These are phyloP conservation scores for Morella rubra DNA, from an alignment of 306 rosid genomes.

Conservation along the genomic window DNA sequence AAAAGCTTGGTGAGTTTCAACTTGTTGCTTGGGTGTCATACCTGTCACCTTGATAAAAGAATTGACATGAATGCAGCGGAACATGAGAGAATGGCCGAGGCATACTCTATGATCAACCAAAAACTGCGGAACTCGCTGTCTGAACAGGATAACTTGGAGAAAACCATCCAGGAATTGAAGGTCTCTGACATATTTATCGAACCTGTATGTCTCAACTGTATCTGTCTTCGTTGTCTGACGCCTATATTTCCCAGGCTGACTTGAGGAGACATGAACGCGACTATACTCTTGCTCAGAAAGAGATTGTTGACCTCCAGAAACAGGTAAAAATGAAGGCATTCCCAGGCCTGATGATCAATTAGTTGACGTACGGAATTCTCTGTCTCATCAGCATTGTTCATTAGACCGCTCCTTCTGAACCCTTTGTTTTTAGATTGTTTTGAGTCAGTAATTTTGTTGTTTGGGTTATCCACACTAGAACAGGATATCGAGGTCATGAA, in stretches of 20 bases:
- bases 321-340: constrained; percentile 53
- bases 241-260: constrained; percentile 55
- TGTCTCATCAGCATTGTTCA: constrained; percentile 13
- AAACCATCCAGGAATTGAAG: constrained; percentile 72
- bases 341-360: background rate
- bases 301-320: constrained; percentile 70
- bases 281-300: constrained; percentile 63
- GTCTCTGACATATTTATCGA: constrained; percentile 30
- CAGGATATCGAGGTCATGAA: background rate
- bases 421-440: background rate
- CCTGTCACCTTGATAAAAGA: constrained; percentile 15
- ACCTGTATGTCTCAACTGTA: background rate
- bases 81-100: constrained; percentile 81
- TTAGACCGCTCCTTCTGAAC: background rate
- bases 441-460: background rate
- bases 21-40: constrained; percentile 15
- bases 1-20: constrained; percentile 15
- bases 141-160: constrained; percentile 66
- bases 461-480: background rate
- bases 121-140: constrained; percentile 63
- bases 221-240: constrained; percentile 20
- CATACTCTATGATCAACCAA: constrained; percentile 75
- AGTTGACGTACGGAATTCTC: background rate
- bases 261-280: constrained; percentile 79
- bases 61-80: constrained; percentile 57